Conservation (phyloP, 2,329 filamentous ascomycete genomes). For the Septoria linicola region DNA sequence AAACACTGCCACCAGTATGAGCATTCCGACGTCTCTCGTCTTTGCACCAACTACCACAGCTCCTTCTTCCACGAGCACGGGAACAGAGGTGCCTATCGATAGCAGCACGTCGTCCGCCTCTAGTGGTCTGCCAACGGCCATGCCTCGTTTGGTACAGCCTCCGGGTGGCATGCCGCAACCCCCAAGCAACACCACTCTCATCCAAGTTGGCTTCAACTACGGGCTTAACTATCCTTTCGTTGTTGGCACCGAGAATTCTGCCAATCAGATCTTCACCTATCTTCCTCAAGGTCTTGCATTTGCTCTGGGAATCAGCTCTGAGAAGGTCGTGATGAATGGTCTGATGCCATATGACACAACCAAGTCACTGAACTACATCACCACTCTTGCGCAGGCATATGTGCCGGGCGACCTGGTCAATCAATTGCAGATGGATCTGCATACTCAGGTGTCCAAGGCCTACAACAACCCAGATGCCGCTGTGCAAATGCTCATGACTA, state of each 20-base stretch:
- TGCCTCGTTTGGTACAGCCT: conserved; percentile 76
- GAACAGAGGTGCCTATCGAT: conserved; percentile 37
- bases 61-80: conserved; percentile 10
- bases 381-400: conserved; percentile 65
- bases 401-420: conserved; percentile 49
- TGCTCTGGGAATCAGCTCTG: conserved; percentile 53
- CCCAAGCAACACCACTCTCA: conserved; percentile 65
- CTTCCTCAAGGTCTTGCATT: conserved; percentile 70
- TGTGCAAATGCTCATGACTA: conserved; percentile 69
- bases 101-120: conserved; percentile 45
- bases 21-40: conserved; percentile 62
- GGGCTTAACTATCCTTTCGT: conserved; percentile 84
- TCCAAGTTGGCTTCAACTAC: conserved; percentile 82
- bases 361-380: conserved; percentile 69
- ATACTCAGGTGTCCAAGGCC: conserved; percentile 67
- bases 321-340: conserved; percentile 65
- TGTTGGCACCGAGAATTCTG: conserved; percentile 66
- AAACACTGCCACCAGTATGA: conserved; percentile 46
- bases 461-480: conserved; percentile 69
- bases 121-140: conserved; percentile 60
- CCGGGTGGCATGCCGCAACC: conserved; percentile 55
- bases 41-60: conserved; percentile 51
- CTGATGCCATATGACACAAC: conserved; percentile 76
- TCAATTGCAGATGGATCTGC: conserved; percentile 66
- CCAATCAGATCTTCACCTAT: conserved; percentile 79